Evolutionary conservation across 176 grass and related monocot species (phyloP), one percentile per base, ranked within the genome.

Genomic region (Echinochloa phyllopogon): DNA sequence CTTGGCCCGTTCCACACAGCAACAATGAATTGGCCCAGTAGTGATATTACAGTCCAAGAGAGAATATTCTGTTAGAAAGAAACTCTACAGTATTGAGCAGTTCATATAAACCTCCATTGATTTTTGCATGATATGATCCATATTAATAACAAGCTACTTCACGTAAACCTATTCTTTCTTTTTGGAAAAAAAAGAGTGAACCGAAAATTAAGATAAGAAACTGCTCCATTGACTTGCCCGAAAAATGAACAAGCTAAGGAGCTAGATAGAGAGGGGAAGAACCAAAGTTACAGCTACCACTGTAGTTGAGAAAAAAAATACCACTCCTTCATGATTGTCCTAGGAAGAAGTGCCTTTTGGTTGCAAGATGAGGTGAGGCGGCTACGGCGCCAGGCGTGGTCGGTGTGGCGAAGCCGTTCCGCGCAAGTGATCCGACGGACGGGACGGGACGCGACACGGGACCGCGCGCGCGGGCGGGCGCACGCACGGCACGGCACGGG

Each of bases 401-500:
- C 68, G 69, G 84, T 71, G 87, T 36, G 53, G 72, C 16, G 73
- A 71, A 79, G 72, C 77, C 65, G 78, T 74, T n/a, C 23, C 18
- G 82, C 12, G 65, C 80, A 79, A 88, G 82, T 38, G 86, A 88
- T 21, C 53, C 24, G 71, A 27, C 43, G 55, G 3, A 49, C 16
- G 66, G 20, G 8, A 0, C 11, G 65, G 43, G 18, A 27, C 48
- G 72, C 15, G 23, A 69, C 79, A 58, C 63, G 50, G 79, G 42
- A 52, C 20, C 40, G 36, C 40, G 59, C 18, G 17, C 27, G 25
- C 29, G 39, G 6, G 43, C 21, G 39, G 12, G 15, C 37, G 63
- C 63, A 8, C 13, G 70, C 27, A 52, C 72, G 25, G 71, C 71
- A 27, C 47, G 71, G 69, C 29, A 33, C 29, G 29, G 29, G 29